Conservation (phyloP, 306 rosid genomes). For the Cucurbita maxima region DNA sequence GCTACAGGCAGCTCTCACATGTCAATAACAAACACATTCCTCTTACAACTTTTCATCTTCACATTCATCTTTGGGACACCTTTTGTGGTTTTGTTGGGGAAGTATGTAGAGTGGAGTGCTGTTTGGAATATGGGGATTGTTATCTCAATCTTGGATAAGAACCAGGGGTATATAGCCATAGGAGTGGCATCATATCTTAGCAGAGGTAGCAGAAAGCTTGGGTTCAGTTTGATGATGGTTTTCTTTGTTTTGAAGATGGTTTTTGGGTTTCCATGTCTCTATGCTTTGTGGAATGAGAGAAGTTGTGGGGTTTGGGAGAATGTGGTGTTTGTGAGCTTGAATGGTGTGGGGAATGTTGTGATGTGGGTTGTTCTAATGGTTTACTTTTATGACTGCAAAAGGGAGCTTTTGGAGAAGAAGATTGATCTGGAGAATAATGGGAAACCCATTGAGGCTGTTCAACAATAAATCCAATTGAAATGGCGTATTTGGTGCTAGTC, state of each 20-base stretch:
- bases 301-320: slow-evolving; percentile 20
- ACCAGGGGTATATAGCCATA: slow-evolving; percentile 25
- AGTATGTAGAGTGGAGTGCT: slow-evolving; percentile 39
- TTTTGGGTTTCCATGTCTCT: slow-evolving; percentile 29
- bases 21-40: not conserved
- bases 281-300: slow-evolving; percentile 19
- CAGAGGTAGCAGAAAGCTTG: slow-evolving; percentile 23
- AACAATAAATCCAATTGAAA: not conserved
- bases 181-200: slow-evolving; percentile 23
- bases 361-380: slow-evolving; percentile 44
- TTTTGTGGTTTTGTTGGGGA: slow-evolving; percentile 12
- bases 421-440: slow-evolving; percentile 7
- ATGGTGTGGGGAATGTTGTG: slow-evolving; percentile 27
- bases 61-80: not conserved
- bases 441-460: not conserved
- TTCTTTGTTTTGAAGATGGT: slow-evolving; percentile 32
- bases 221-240: slow-evolving; percentile 31
- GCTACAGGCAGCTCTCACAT: not conserved
- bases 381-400: slow-evolving; percentile 44
- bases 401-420: slow-evolving; percentile 30
- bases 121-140: slow-evolving; percentile 46
- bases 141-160: slow-evolving; percentile 36
- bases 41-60: not conserved
- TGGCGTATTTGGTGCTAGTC: not conserved
- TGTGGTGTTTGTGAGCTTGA: slow-evolving; percentile 19